phyloP scores from a whole-genome alignment of 441 rosid genomes.

The Lepidium campestre region DNA sequence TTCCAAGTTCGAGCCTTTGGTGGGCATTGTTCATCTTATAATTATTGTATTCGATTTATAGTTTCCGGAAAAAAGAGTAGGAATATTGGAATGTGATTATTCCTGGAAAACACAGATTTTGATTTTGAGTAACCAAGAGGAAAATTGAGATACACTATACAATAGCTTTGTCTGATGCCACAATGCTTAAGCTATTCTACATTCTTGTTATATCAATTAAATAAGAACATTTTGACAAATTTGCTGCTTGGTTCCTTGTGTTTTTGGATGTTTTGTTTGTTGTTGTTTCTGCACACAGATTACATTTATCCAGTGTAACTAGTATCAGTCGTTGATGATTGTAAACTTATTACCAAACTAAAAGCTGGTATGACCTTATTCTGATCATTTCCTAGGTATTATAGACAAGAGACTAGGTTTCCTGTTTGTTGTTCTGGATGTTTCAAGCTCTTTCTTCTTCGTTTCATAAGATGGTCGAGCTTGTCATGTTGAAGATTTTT shows the following conservation, averaged over 20 bases:
- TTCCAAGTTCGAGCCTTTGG: constrained; percentile 6
- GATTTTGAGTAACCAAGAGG: constrained; percentile 5
- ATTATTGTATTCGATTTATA: not conserved
- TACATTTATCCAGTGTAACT: not conserved
- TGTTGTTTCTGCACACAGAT: not conserved
- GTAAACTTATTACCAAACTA: not conserved
- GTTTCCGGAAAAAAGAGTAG: constrained; percentile 1
- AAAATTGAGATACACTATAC: constrained; percentile 7
- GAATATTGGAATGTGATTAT: not conserved
- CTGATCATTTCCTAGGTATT: not conserved
- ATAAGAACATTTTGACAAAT: not conserved
- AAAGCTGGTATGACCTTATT: not conserved
- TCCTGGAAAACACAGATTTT: constrained; percentile 1
- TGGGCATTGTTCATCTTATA: not conserved
- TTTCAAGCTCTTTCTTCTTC: not conserved
- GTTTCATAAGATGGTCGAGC: not conserved
- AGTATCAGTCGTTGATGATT: not conserved
- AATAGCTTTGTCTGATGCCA: constrained; percentile 17
- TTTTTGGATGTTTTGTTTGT: not conserved
- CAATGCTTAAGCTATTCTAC: constrained; percentile 6
- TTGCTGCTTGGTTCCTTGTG: not conserved
- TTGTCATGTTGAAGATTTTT: no score
- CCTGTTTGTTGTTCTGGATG: not conserved
- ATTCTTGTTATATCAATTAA: constrained; percentile 7
- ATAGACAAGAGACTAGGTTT: not conserved